A percentile compares a stretch with the other conserved stretches of the same genome.
These are phyloP conservation scores for Aspergillus sclerotiicarbonarius DNA, from an alignment of 495 filamentous ascomycete genomes.

Conservation along the genomic window DNA sequence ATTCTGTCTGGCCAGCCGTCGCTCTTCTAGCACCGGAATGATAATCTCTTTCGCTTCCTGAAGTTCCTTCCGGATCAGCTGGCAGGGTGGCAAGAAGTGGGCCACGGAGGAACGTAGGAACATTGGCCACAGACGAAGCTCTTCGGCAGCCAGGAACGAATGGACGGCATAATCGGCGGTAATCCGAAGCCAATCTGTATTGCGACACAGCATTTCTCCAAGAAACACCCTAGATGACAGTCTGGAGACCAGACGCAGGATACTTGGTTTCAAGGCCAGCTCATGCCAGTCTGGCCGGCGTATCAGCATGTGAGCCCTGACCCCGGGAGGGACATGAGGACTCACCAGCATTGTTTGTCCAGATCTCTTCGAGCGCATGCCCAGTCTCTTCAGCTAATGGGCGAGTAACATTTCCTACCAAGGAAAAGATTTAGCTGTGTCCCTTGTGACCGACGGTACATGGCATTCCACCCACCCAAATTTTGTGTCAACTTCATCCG, in stretches of 20 bases:
- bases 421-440: not conserved
- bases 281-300: not conserved
- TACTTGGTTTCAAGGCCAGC: not conserved
- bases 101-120: not conserved
- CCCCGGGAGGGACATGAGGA: not conserved
- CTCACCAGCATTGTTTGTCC: conserved; percentile 18
- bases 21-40: not conserved
- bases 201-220: not conserved
- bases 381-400: conserved; percentile 20
- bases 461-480: conserved; percentile 7
- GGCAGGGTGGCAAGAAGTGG: not conserved
- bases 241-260: not conserved
- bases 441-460: no score
- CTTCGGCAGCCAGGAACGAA: not conserved
- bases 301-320: not conserved
- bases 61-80: not conserved
- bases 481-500: conserved; percentile 22
- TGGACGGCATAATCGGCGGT: not conserved
- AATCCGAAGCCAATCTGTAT: not conserved
- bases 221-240: not conserved
- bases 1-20: not conserved
- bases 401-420: conserved; percentile 15
- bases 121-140: not conserved
- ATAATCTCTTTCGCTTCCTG: not conserved
- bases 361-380: conserved; percentile 4